Percentiles rank a stretch among this genome's conserved stretches.
These are phyloP conservation scores for Cynara cardunculus DNA, from an alignment of 129 eudicot genomes.

Conservation along the genomic window DNA sequence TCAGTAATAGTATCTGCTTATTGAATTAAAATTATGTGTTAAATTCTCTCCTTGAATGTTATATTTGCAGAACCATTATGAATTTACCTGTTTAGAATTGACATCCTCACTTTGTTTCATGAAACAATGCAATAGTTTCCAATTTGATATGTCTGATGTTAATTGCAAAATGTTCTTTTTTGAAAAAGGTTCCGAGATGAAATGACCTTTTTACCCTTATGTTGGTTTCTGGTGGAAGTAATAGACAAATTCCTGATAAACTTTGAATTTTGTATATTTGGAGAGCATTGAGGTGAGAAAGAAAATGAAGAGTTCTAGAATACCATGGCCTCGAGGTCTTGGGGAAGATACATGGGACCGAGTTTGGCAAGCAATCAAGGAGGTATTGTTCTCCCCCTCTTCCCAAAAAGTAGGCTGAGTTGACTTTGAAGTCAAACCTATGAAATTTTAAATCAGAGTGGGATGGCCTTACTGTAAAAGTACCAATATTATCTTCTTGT, in stretches of 20 bases:
- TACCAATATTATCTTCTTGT: not conserved
- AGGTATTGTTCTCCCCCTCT: constrained; percentile 17
- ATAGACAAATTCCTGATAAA: not conserved
- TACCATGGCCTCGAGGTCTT: constrained; percentile 45
- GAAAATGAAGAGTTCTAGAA: constrained; percentile 50
- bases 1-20: not conserved
- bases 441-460: not conserved
- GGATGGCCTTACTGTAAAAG: not conserved
- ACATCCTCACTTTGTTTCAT: not conserved
- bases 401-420: not conserved
- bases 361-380: constrained; percentile 44
- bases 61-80: not conserved
- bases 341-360: constrained; percentile 42
- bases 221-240: not conserved
- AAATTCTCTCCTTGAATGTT: not conserved
- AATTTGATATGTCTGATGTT: not conserved
- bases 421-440: constrained; percentile 1
- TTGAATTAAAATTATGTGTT: not conserved
- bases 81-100: not conserved
- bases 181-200: not conserved
- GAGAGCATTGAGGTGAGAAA: constrained; percentile 43
- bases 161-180: not conserved
- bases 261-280: not conserved
- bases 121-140: not conserved
- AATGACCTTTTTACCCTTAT: not conserved